phyloP scores from a whole-genome alignment of 495 filamentous ascomycete species.

The Pyronema omphalodes region DNA sequence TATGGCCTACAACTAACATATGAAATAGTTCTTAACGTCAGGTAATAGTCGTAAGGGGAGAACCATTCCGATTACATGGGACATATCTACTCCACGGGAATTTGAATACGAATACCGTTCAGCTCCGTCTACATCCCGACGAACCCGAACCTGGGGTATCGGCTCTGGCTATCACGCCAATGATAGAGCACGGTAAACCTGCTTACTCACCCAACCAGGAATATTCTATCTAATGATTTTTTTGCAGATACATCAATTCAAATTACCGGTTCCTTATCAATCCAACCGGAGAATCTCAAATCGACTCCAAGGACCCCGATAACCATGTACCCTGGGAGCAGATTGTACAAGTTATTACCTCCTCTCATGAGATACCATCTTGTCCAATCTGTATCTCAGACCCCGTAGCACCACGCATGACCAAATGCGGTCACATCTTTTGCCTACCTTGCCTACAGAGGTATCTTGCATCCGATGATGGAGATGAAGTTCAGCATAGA shows the following conservation, averaged over 20 bases:
- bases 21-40: constrained; percentile 43
- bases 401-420: constrained; percentile 90
- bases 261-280: constrained; percentile 95
- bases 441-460: constrained; percentile 85
- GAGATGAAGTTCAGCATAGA: constrained; percentile 42
- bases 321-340: constrained; percentile 79
- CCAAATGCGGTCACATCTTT: constrained; percentile 93
- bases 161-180: constrained; percentile 81
- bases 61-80: constrained; percentile 90
- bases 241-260: constrained; percentile 83
- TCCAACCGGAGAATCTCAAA: constrained; percentile 57
- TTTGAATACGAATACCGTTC: constrained; percentile 33
- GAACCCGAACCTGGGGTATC: constrained; percentile 64
- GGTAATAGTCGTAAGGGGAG: constrained; percentile 81
- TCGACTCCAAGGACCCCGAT: constrained; percentile 72
- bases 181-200: constrained; percentile 62
- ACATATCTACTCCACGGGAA: constrained; percentile 57
- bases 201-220: constrained; percentile 1
- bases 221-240: constrained; percentile 6
- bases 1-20: constrained; percentile 1
- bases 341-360: constrained; percentile 74
- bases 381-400: constrained; percentile 83
- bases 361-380: constrained; percentile 28
- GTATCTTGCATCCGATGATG: constrained; percentile 80
- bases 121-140: constrained; percentile 32